Percentiles rank a stretch among this genome's conserved stretches.
These are phyloP conservation scores for Epichloe elymi DNA, from an alignment of 2,329 filamentous ascomycete genomes.

Conservation along the genomic window DNA sequence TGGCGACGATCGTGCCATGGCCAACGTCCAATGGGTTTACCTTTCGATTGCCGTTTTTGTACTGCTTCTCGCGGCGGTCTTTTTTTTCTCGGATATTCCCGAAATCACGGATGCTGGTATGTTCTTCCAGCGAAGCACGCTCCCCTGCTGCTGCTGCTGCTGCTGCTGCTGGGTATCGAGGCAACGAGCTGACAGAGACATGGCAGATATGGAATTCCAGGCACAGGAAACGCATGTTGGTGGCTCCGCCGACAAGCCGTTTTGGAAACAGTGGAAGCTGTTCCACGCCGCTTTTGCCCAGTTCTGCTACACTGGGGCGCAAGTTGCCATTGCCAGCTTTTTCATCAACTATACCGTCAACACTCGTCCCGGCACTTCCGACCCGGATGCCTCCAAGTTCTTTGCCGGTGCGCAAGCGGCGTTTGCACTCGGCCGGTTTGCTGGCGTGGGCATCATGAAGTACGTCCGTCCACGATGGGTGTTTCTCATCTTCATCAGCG, in stretches of 20 bases:
- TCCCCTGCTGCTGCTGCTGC: too few relatives aligned
- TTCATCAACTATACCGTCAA: slow-evolving; percentile 64
- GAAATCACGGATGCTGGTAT: slow-evolving; percentile 47
- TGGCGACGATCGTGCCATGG: slow-evolving; percentile 40
- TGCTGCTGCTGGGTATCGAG: too few relatives aligned
- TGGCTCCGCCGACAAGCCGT: slow-evolving; percentile 42
- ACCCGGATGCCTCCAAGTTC: slow-evolving; percentile 46
- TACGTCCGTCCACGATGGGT: slow-evolving; percentile 52
- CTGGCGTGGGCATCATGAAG: slow-evolving; percentile 53
- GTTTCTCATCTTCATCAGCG: slow-evolving; percentile 51
- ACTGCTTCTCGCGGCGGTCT: slow-evolving; percentile 49
- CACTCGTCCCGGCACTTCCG: slow-evolving; percentile 37
- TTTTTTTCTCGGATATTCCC: slow-evolving; percentile 54
- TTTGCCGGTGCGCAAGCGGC: slow-evolving; percentile 62
- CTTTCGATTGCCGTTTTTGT: slow-evolving; percentile 62
- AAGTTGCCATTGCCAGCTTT: slow-evolving; percentile 51
- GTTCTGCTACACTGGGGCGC: slow-evolving; percentile 67
- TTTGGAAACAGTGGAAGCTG: slow-evolving; percentile 58
- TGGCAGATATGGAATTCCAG: slow-evolving; percentile 50
- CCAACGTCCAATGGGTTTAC: slow-evolving; percentile 66
- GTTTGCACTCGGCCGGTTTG: slow-evolving; percentile 61
- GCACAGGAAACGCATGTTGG: slow-evolving; percentile 39
- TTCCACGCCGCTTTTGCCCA: slow-evolving; percentile 67
- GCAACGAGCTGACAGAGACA: not conserved
- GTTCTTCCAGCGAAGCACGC: not conserved